phyloP scores from a whole-genome alignment of 441 rosid species.

The Populus tomentosa region DNA sequence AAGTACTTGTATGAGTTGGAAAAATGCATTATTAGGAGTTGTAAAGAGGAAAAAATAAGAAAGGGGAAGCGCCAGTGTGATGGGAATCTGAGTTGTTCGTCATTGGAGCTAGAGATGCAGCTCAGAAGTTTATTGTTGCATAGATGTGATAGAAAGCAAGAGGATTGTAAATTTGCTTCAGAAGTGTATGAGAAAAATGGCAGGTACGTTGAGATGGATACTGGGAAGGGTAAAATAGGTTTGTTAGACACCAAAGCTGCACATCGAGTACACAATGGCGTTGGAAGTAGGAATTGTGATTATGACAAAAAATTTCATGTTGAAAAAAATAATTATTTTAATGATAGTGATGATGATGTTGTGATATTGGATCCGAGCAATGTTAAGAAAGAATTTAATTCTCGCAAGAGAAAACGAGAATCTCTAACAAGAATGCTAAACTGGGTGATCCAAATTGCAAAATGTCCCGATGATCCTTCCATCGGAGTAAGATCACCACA shows the following conservation, averaged over 20 bases:
- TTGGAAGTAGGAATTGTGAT: slow-evolving; percentile 21
- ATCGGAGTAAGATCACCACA: slow-evolving; percentile 43
- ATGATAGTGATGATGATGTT: slow-evolving; percentile 17
- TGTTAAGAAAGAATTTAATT: slow-evolving; percentile 10
- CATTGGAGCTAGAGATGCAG: slow-evolving; percentile 32
- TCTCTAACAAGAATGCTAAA: slow-evolving; percentile 37
- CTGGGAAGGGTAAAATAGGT: slow-evolving; percentile 17
- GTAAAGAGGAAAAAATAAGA: slow-evolving; percentile 20
- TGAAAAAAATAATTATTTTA: slow-evolving; percentile 14
- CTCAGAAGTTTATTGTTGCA: slow-evolving; percentile 29
- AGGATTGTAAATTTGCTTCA: slow-evolving; percentile 17
- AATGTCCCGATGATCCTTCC: slow-evolving; percentile 42
- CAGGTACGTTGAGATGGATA: slow-evolving; percentile 15
- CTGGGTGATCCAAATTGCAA: slow-evolving; percentile 62
- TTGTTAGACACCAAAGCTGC: slow-evolving; percentile 16
- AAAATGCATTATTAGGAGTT: slow-evolving; percentile 42
- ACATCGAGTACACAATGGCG: slow-evolving; percentile 8
- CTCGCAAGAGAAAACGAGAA: slow-evolving; percentile 53
- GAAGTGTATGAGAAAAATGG: slow-evolving; percentile 21
- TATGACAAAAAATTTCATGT: slow-evolving; percentile 20
- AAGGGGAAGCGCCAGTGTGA: slow-evolving; percentile 22
- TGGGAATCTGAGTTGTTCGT: slow-evolving; percentile 18
- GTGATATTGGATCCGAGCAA: slow-evolving; percentile 11
- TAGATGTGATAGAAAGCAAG: slow-evolving; percentile 21
- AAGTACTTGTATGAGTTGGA: slow-evolving; percentile 53